A percentile compares a stretch with the other conserved stretches of the same genome.
Evolutionary conservation across 2,329 filamentous ascomycete species (phyloP).

Genomic region (Xylariaceae sp.): DNA sequence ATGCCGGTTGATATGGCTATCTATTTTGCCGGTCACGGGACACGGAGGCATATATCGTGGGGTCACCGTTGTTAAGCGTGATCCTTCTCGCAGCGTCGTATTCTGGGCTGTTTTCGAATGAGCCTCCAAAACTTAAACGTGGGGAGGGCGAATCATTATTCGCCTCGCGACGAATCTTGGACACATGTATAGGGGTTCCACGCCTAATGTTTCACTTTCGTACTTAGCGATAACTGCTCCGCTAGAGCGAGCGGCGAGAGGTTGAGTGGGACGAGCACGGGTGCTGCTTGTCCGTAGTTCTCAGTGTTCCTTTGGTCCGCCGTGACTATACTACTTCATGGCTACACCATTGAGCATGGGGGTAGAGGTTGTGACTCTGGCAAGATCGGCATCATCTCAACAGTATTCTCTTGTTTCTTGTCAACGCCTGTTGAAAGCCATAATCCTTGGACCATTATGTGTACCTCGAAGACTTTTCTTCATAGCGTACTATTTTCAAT

Average conservation of each 20-base stretch:
- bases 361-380: too few relatives aligned
- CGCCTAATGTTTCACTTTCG: not conserved
- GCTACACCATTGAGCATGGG: too few relatives aligned
- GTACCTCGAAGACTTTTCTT: too few relatives aligned
- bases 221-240: too few relatives aligned
- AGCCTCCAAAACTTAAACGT: not conserved
- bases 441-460: too few relatives aligned
- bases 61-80: not conserved
- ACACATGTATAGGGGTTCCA: not conserved
- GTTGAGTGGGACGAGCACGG: slow-evolving; percentile 1
- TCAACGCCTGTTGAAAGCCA: too few relatives aligned
- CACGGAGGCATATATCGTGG: slow-evolving; percentile 9
- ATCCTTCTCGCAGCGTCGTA: not conserved
- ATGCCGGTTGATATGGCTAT: slow-evolving; percentile 21
- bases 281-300: slow-evolving; percentile 7
- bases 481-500: too few relatives aligned
- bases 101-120: slow-evolving; percentile 12
- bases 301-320: slow-evolving; percentile 12
- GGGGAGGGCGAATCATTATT: not conserved
- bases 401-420: too few relatives aligned
- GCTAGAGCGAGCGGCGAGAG: too few relatives aligned
- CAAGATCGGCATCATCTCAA: too few relatives aligned
- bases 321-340: not conserved
- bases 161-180: not conserved
- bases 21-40: slow-evolving; percentile 25